phyloP scores from a whole-genome alignment of 495 filamentous ascomycete species.

The Daldinia concentrica region DNA sequence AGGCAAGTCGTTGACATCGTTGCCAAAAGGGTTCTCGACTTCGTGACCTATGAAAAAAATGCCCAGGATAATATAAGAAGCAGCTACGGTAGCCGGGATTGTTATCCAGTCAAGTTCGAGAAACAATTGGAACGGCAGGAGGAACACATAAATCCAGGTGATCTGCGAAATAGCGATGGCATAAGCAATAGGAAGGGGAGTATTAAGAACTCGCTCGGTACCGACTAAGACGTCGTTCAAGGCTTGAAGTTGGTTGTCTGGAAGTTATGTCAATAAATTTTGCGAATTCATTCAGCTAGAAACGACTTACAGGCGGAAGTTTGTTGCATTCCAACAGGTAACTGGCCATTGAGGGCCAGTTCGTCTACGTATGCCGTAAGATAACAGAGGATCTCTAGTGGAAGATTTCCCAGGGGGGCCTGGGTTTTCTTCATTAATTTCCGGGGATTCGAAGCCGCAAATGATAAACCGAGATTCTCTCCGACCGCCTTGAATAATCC shows the following conservation, averaged over 20 bases:
- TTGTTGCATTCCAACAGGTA: constrained; percentile 62
- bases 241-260: constrained; percentile 60
- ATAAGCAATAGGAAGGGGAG: constrained; percentile 85
- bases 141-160: constrained; percentile 84
- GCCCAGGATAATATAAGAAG: constrained; percentile 90
- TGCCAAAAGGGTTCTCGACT: constrained; percentile 89
- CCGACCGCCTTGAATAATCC: constrained; percentile 71
- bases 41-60: constrained; percentile 85
- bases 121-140: constrained; percentile 86
- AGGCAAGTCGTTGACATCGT: constrained; percentile 87
- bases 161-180: constrained; percentile 87
- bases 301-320: constrained; percentile 52
- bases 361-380: constrained; percentile 72
- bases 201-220: constrained; percentile 84
- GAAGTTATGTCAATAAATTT: constrained; percentile 13
- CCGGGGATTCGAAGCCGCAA: constrained; percentile 76
- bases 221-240: constrained; percentile 79
- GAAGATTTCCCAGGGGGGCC: constrained; percentile 74
- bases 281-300: not conserved
- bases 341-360: constrained; percentile 60
- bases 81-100: constrained; percentile 82
- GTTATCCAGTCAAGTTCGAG: constrained; percentile 72
- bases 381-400: constrained; percentile 79
- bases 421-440: constrained; percentile 74
- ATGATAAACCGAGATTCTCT: constrained; percentile 74